phyloP scores from a whole-genome alignment of 1,284 basidiomycete species.

The Athelia sp. region DNA sequence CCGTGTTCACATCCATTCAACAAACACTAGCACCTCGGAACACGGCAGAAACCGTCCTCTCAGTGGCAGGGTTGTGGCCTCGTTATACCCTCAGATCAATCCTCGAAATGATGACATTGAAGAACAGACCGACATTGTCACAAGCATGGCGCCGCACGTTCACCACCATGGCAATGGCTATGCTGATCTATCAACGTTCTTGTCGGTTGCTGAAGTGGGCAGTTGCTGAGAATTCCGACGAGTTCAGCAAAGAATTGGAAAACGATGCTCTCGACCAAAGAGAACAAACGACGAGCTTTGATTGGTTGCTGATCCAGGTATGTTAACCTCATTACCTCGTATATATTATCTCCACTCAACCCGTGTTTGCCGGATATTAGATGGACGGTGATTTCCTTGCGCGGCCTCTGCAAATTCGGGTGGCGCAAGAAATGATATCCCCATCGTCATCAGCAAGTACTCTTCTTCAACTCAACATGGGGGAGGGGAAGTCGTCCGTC shows the following conservation, averaged over 20 bases:
- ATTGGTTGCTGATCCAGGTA: neutral
- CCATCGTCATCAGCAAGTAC: slow-evolving; percentile 33
- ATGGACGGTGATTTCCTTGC: slow-evolving; percentile 37
- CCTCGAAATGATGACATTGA: neutral
- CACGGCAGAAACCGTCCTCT: slow-evolving; percentile 7
- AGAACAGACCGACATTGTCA: neutral
- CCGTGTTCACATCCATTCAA: neutral
- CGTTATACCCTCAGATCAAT: neutral
- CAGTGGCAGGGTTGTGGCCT: slow-evolving; percentile 23
- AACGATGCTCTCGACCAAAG: neutral
- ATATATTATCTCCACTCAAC: no score
- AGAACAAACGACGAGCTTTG: neutral
- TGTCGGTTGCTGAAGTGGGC: neutral
- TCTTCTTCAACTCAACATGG: slow-evolving; percentile 52
- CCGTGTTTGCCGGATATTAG: slow-evolving; percentile 20
- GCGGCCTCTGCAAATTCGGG: slow-evolving; percentile 33
- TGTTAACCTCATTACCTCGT: neutral
- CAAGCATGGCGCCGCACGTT: neutral
- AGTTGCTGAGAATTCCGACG: neutral
- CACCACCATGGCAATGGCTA: neutral
- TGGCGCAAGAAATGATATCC: slow-evolving; percentile 44
- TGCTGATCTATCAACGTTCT: neutral
- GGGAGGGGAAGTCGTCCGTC: slow-evolving; percentile 53
- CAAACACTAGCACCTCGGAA: slow-evolving; percentile 8
- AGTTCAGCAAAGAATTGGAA: neutral